phyloP scores from a whole-genome alignment of 2,329 filamentous ascomycete genomes.

The Exophiala phaeomuriformis region DNA sequence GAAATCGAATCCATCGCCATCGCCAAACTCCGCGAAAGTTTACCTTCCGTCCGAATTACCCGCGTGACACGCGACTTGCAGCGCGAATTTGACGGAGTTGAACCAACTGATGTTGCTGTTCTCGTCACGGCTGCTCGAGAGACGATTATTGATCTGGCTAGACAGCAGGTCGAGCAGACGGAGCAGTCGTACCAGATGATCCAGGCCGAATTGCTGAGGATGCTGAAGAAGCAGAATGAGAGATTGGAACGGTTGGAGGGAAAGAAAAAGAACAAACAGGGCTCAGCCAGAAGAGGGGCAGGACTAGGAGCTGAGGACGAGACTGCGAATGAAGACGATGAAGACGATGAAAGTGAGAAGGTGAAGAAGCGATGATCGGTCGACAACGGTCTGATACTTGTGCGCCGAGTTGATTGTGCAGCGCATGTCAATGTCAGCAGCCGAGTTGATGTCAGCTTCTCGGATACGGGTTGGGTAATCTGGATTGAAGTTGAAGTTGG shows the following conservation, averaged over 20 bases:
- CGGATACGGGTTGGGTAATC: too few relatives aligned
- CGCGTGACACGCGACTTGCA: slow-evolving; percentile 8
- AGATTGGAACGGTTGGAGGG: slow-evolving; percentile 7
- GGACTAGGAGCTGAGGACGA: not conserved
- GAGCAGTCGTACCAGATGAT: slow-evolving; percentile 5
- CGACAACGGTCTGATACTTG: not conserved
- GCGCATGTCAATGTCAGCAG: too few relatives aligned
- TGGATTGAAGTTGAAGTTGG: too few relatives aligned
- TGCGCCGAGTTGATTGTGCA: not conserved
- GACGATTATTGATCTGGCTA: slow-evolving; percentile 18
- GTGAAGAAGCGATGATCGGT: not conserved
- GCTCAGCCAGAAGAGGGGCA: too few relatives aligned
- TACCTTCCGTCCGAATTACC: slow-evolving; percentile 9
- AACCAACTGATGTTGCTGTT: slow-evolving; percentile 14
- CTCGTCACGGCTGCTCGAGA: slow-evolving; percentile 12
- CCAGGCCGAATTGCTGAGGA: slow-evolving; percentile 13
- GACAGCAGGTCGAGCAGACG: slow-evolving; percentile 11
- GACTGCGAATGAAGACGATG: not conserved
- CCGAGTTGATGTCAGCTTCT: too few relatives aligned
- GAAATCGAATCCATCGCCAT: slow-evolving; percentile 15
- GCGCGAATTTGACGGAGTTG: slow-evolving; percentile 3
- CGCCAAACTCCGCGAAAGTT: slow-evolving; percentile 14
- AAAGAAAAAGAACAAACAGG: not conserved
- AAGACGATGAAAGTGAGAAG: not conserved
- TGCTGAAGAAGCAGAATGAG: slow-evolving; percentile 14